phyloP scores from a whole-genome alignment of 495 filamentous ascomycete genomes.

The Penicillium soppii region DNA sequence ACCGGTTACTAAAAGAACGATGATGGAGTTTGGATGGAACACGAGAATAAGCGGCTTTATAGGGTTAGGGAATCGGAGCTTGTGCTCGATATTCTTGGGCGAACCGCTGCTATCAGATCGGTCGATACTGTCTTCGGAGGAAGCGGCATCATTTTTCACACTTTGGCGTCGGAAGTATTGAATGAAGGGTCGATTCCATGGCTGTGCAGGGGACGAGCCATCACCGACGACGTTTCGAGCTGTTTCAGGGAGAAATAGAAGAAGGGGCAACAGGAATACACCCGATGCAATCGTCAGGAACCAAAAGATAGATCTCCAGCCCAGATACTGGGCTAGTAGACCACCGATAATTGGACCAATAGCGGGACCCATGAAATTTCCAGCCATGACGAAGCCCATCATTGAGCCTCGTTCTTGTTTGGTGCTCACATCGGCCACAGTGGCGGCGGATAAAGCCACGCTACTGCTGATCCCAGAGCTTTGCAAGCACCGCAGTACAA shows the following conservation, averaged over 20 bases:
- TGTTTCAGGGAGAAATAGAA: conserved; percentile 46
- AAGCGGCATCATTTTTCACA: neutral
- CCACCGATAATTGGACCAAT: conserved; percentile 66
- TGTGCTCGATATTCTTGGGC: conserved; percentile 5
- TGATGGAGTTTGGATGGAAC: conserved; percentile 52
- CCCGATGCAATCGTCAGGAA: conserved; percentile 63
- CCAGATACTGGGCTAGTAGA: conserved; percentile 61
- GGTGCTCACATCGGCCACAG: conserved; percentile 43
- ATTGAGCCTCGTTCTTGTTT: conserved; percentile 43
- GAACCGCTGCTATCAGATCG: neutral
- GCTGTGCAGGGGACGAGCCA: conserved; percentile 37
- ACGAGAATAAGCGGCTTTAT: conserved; percentile 41
- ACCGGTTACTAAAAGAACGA: conserved; percentile 43
- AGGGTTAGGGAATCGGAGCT: conserved; percentile 22
- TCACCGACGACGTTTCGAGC: conserved; percentile 47
- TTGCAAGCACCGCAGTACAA: conserved; percentile 51
- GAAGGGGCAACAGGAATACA: conserved; percentile 29
- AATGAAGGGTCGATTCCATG: conserved; percentile 35
- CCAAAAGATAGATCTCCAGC: conserved; percentile 75
- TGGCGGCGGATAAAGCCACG: conserved; percentile 38
- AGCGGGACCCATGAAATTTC: conserved; percentile 44
- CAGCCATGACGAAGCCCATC: conserved; percentile 37
- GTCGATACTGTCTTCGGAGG: neutral
- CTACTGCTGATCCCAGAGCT: conserved; percentile 49
- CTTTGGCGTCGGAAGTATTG: conserved; percentile 12